These are phyloP conservation scores for Leucocoprinus birnbaumii DNA, from an alignment of 768 basidiomycete species.

Conservation along the genomic window DNA sequence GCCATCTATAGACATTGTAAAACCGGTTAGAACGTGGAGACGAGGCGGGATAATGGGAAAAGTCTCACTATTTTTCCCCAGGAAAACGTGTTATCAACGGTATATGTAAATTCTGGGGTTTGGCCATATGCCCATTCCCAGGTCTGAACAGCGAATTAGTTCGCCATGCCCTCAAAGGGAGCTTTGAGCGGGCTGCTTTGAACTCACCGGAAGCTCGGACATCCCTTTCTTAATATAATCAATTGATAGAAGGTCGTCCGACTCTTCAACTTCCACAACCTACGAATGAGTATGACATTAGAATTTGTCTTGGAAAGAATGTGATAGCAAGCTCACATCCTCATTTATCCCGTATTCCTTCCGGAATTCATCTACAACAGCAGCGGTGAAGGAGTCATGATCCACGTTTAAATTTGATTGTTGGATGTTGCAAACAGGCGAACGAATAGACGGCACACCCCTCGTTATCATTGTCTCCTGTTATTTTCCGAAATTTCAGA, in stretches of 20 bases:
- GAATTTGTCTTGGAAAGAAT: neutral
- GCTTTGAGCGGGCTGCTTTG: neutral
- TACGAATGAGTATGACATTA: conserved; percentile 15
- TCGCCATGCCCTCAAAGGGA: neutral
- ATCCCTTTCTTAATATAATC: conserved; percentile 69
- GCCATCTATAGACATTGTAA: conserved; percentile 31
- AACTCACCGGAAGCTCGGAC: conserved; percentile 65
- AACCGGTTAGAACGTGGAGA: neutral
- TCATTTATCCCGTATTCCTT: conserved; percentile 45
- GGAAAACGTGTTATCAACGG: conserved; percentile 35
- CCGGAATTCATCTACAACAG: conserved; percentile 68
- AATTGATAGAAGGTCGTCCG: conserved; percentile 37
- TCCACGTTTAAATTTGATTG: conserved; percentile 47
- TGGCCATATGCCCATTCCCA: conserved; percentile 96
- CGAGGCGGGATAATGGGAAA: neutral
- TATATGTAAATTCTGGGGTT: conserved; percentile 89
- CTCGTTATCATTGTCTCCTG: conserved; percentile 81
- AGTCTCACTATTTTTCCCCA: conserved; percentile 36
- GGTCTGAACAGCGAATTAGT: conserved; percentile 40
- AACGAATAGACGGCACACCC: conserved; percentile 88
- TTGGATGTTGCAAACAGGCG: conserved; percentile 84
- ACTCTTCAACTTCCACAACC: conserved; percentile 44
- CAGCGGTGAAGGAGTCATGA: conserved; percentile 69
- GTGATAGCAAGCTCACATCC: conserved; percentile 21
- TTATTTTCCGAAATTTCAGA: neutral